Base-by-base conservation (phyloP, 2,329 filamentous ascomycete genomes). In the Fusarium camptoceras region DNA sequence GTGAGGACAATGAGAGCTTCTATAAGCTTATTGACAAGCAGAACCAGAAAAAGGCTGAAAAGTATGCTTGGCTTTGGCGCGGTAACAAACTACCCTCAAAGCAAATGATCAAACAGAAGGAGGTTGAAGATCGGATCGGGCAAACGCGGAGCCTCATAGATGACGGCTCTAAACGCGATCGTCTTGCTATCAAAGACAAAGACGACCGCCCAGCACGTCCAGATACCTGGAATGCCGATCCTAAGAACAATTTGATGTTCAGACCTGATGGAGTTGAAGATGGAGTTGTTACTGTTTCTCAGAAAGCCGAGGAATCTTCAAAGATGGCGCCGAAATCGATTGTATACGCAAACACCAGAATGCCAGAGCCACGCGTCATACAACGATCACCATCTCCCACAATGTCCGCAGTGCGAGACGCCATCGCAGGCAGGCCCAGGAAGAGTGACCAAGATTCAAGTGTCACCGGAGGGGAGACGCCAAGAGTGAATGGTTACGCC, bases 1-100 rank as follows among this genome's bases (percentile, higher is more conserved):
- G 94, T 76, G 96, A 99, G 80, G 96, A 99, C 78, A 98, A 98
- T 77, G 96, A 98, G 78, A 97, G 93, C 73, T 98, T 99, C 83
- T 97, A 97, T 80, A 92, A 91, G 73, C 85, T 99, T 3, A 84
- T 98, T 28, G 96, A 99, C 81, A 92, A 91, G 75, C 94, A 98
- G 76, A 99, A 98, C 76, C 86, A 90, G 66, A 95, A 94, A 78
- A 88, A 87, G 53, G 91, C 92, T 1, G 91, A 94, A 75, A 97
- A 95, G 75, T 92, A 97, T 76, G 89, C 90, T 2, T 98, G 95
- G 92, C 84, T 98, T 47, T 97, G 94, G 89, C 87, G 89, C 12
- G 92, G 90, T 28, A 98, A 98, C 81, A 95, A 95, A 78, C 87
- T 98, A 79, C 92, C 82, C 34, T 91, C 90, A n/a, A 94, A 94